Base-by-base conservation (phyloP, 805 yeast species). In the Candida tammaniensis region DNA sequence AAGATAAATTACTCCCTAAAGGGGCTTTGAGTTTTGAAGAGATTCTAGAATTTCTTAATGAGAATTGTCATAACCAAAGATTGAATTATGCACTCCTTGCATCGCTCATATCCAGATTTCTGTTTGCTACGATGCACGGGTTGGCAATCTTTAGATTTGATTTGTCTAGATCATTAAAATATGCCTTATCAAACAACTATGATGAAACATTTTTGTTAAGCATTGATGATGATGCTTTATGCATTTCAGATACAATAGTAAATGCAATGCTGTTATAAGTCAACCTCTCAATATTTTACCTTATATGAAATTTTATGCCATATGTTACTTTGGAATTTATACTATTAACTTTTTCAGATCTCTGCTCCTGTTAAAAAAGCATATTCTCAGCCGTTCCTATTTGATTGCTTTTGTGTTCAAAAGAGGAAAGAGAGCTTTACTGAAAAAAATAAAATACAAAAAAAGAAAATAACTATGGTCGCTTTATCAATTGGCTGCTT, bases 51-150 rank as follows among this genome's bases (percentile, higher is more conserved):
- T 19, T 5, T 12, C n/a, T 27, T 10, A 6, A 7, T n/a, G 23
- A 15, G 7, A 27, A 27, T 5, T 27, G 22, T 17, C 6, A 16
- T 17, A 17, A 7, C 5, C 16, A 17, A 7, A 27, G 7, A 11
- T 17, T 17, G 5, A 27, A 27, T 17, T 18, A 17, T 10, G 30
- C 12, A 6, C 8, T 33, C 7, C 9, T 33, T 8, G 24, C 31
- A 4, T 19, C 31, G 4, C 20, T 33, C 27, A 26, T 33, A 5
- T 12, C 31, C 8, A 26, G 31, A 16, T 33, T 19, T 13, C 18
- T 14, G 26, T 33, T 33, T 33, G 36, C 36, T n/a, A 26, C 36
- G 9, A 6, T 6, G 4, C 10, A 15, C 15, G 36, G 36, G n/a
- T 5, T 27, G 12, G 31, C 31, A 3, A 20, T 27, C 10, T 33